Base-by-base conservation (phyloP, 2,329 filamentous ascomycete genomes). In the Colletotrichum orchidophilum region DNA sequence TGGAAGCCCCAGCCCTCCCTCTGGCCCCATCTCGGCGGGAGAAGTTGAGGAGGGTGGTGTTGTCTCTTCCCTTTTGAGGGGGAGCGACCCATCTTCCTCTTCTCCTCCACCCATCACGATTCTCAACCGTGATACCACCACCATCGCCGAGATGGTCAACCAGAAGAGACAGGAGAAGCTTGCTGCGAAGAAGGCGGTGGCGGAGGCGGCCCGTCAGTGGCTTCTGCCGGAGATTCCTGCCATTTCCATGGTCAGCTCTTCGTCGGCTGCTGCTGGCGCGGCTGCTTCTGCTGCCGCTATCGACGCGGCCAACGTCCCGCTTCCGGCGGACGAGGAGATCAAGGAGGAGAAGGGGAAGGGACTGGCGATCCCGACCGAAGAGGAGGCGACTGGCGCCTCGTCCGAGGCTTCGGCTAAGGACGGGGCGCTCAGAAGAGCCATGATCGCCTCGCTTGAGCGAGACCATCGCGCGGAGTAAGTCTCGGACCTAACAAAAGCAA, bases 371-470 rank as follows among this genome's bases (percentile, higher is more conserved):
- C 13, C 9, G 21, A 24, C 53, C 50, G 58, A 61, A n/a, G 46
- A 71, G 8, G 64, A 54, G n/a, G 7, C 15, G 26, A 26, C 9
- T 27, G 33, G 21, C 15, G 12, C 7, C 50, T 55, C 49, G n/a
- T 27, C 53, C n/a, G 50, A 66, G 27, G 55, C 24, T 49, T 42
- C 27, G 11, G 26, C 46, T 5, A 29, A 35, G 9, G 15, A 21
- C 5, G 63, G 52, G 7, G 54, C 58, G 46, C 59, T 72, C 24
- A 62, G 63, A 46, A 64, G 61, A 33, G 53, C 58, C 24, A 53
- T 46, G 42, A n/a, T 59, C 12, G 59, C 65, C 50, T 35, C 21
- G 5, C 67, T 65, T 13, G 66, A 72, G 29, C 60, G 57, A 53
- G 35, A 33, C 18, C 54, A 52, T 11, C 66, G 66, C 29, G 27